A percentile compares a stretch with the other conserved stretches of the same genome.
Evolutionary conservation across 495 filamentous ascomycete species (phyloP).

Genomic region (Daldinia loculata): DNA sequence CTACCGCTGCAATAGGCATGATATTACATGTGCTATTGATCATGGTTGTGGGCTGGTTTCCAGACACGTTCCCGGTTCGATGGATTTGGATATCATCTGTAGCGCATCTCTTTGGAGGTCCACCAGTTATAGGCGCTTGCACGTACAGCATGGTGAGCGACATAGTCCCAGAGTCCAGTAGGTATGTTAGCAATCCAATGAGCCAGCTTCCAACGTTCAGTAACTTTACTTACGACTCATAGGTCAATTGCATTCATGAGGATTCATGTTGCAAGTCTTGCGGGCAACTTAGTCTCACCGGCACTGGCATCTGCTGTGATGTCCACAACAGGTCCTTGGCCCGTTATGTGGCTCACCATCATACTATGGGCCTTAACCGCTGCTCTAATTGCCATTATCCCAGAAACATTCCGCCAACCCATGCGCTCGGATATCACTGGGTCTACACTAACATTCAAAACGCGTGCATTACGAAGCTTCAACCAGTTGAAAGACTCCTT

Average conservation of each 20-base stretch:
- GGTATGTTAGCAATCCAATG: conserved; percentile 46
- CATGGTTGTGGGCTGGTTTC: conserved; percentile 52
- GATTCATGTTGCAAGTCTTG: conserved; percentile 56
- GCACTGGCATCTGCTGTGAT: conserved; percentile 66
- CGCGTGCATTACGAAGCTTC: conserved; percentile 22
- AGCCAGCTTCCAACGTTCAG: background rate
- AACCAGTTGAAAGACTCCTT: conserved; percentile 36
- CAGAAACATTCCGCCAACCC: conserved; percentile 53
- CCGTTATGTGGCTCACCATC: conserved; percentile 54
- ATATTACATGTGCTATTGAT: conserved; percentile 47
- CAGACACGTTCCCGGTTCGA: conserved; percentile 57
- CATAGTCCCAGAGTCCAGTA: conserved; percentile 62
- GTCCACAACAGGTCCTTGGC: conserved; percentile 64
- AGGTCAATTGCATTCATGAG: conserved; percentile 65
- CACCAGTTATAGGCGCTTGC: conserved; percentile 59
- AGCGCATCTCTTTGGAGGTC: conserved; percentile 61
- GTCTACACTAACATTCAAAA: conserved; percentile 18
- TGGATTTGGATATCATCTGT: conserved; percentile 63
- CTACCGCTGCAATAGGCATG: conserved; percentile 49
- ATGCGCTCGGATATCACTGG: background rate
- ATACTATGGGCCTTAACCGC: conserved; percentile 41
- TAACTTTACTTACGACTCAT: conserved; percentile 7
- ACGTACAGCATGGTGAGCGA: conserved; percentile 67
- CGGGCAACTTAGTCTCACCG: conserved; percentile 60
- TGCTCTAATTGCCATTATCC: conserved; percentile 49